phyloP scores from a whole-genome alignment of 108 stramenopile species.

The Seminavis robusta region DNA sequence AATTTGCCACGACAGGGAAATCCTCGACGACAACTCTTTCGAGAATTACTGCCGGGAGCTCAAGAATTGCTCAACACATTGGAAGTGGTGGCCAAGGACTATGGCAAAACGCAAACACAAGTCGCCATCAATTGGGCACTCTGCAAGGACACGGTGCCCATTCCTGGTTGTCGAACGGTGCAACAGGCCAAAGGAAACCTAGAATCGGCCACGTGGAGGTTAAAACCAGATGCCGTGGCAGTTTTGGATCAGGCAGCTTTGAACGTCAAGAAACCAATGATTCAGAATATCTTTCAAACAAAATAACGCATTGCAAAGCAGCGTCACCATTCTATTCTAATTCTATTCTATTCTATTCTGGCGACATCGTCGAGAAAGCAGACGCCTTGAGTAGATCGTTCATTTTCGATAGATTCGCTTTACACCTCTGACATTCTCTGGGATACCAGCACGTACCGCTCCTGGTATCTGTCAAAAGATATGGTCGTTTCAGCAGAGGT shows the following conservation, averaged over 20 bases:
- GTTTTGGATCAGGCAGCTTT: slow-evolving; percentile 73
- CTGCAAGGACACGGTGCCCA: slow-evolving; percentile 82
- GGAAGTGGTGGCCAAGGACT: slow-evolving; percentile 59
- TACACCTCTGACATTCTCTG: no score
- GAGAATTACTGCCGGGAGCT: slow-evolving; percentile 74
- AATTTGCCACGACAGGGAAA: slow-evolving; percentile 62
- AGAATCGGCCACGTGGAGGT: slow-evolving; percentile 55
- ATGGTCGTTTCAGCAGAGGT: no score
- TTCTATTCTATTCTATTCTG: no score
- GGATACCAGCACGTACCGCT: no score
- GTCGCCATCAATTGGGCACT: slow-evolving; percentile 92
- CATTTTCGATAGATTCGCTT: no score
- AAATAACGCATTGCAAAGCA: slow-evolving; percentile 21
- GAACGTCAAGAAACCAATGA: slow-evolving; percentile 73
- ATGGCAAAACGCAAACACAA: slow-evolving; percentile 73
- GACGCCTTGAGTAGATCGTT: no score
- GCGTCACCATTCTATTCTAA: no score
- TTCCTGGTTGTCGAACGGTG: slow-evolving; percentile 71
- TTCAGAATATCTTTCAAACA: slow-evolving; percentile 87
- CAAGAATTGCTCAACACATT: slow-evolving; percentile 60
- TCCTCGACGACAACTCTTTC: slow-evolving; percentile 74
- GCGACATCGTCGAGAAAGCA: no score
- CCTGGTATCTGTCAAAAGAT: no score
- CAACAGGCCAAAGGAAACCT: slow-evolving; percentile 70
- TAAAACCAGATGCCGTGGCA: slow-evolving; percentile 50